Evolutionary conservation across 1,284 basidiomycete genomes (phyloP).

Genomic region (Leccinum pachyderme): DNA sequence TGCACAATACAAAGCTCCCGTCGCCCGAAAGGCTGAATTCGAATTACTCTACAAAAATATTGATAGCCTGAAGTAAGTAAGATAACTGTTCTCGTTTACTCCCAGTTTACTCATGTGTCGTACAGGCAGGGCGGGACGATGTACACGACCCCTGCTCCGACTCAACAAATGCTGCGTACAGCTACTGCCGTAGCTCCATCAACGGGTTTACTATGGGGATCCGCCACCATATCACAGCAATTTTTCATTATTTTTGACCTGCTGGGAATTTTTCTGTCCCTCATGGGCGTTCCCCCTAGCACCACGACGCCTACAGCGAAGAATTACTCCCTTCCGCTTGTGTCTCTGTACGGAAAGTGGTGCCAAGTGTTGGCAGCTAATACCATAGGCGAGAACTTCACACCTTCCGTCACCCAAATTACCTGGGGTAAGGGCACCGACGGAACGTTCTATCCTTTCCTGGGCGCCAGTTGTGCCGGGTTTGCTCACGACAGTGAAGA

Average conservation of each 20-base stretch:
- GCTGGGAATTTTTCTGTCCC: background rate
- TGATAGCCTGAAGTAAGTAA: background rate
- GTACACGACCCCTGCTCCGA: background rate
- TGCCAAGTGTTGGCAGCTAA: background rate
- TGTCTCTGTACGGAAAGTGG: background rate
- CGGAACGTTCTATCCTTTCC: background rate
- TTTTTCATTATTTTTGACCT: background rate
- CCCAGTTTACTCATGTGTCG: background rate
- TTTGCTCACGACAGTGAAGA: background rate
- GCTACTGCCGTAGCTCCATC: background rate
- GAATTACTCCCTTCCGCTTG: background rate
- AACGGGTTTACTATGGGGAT: background rate
- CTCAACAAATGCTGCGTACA: background rate
- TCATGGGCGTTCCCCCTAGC: background rate
- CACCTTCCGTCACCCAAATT: background rate
- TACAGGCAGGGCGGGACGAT: background rate
- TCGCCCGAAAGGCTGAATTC: background rate
- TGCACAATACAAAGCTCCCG: background rate
- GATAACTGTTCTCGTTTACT: background rate
- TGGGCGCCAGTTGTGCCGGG: background rate
- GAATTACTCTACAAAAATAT: background rate
- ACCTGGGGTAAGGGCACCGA: background rate
- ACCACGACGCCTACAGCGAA: background rate
- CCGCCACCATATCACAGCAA: background rate
- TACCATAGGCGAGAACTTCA: background rate